These are phyloP conservation scores for Boechera retrofracta DNA, from an alignment of 345 rosid genomes.

Conservation along the genomic window DNA sequence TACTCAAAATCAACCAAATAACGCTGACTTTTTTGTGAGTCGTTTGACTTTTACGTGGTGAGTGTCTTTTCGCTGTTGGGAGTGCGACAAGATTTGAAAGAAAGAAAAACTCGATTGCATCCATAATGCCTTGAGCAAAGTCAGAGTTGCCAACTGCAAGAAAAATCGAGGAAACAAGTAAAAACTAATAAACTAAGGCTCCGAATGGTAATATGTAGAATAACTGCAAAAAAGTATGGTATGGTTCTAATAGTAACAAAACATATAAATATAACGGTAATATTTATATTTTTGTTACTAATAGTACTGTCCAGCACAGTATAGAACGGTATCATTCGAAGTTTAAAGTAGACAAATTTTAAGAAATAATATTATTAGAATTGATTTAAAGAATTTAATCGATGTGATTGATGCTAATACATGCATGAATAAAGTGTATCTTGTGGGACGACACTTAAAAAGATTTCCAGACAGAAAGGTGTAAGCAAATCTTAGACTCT, in stretches of 20 bases:
- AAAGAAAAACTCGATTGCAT: slow-evolving; percentile 27
- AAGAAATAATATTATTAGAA: background rate
- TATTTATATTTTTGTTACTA: no score
- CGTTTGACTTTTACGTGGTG: slow-evolving; percentile 23
- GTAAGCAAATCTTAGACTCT: slow-evolving; percentile 41
- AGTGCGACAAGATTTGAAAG: slow-evolving; percentile 23
- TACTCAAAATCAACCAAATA: slow-evolving; percentile 36
- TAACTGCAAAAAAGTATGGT: no score
- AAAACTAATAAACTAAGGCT: no score
- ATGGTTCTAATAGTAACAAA: no score
- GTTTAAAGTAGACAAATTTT: no score
- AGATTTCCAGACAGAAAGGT: slow-evolving; percentile 41
- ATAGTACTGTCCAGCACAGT: no score
- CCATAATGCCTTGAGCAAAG: slow-evolving; percentile 41
- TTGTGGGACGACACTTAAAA: slow-evolving; percentile 23
- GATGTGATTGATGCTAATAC: slow-evolving; percentile 24
- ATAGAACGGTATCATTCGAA: no score
- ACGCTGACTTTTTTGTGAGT: slow-evolving; percentile 27
- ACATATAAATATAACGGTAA: no score
- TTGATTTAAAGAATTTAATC: background rate
- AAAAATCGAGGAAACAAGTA: slow-evolving; percentile 21
- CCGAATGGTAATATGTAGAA: no score
- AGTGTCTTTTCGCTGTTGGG: slow-evolving; percentile 20
- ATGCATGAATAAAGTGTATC: slow-evolving; percentile 25
- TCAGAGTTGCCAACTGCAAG: slow-evolving; percentile 46